Percentiles rank a stretch among this genome's conserved stretches.
Evolutionary conservation across 345 rosid genomes (phyloP).

Genomic region (Brassica napus): DNA sequence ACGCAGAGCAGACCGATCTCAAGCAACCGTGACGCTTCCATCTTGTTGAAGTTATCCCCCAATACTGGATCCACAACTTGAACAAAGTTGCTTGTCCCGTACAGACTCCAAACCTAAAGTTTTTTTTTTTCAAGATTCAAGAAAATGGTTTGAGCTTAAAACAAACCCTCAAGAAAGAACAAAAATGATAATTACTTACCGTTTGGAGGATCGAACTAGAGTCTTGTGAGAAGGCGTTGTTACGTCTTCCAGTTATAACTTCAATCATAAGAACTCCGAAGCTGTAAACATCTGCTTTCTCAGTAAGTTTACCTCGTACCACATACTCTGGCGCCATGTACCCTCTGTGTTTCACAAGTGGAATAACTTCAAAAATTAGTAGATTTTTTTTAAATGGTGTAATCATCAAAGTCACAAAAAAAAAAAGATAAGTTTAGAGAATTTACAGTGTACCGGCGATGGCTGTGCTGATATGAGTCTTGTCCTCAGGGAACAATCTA

Average conservation of each 20-base stretch:
- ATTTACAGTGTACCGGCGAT: slow-evolving; percentile 88
- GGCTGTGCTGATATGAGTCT: slow-evolving; percentile 69
- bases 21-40: slow-evolving; percentile 55
- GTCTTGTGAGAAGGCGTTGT: slow-evolving; percentile 45
- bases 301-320: slow-evolving; percentile 69
- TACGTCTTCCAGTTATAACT: slow-evolving; percentile 61
- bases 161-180: not conserved
- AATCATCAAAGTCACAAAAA: not conserved
- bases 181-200: slow-evolving; percentile 38
- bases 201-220: slow-evolving; percentile 55
- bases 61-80: slow-evolving; percentile 70
- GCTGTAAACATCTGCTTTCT: slow-evolving; percentile 87
- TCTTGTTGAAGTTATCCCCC: slow-evolving; percentile 44
- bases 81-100: slow-evolving; percentile 43
- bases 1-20: slow-evolving; percentile 75
- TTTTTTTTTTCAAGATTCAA: slow-evolving; percentile 20
- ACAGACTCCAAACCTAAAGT: slow-evolving; percentile 60
- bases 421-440: not conserved
- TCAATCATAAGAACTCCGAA: slow-evolving; percentile 80
- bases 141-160: slow-evolving; percentile 4
- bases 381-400: not conserved
- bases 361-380: not conserved
- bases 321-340: slow-evolving; percentile 94
- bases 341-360: slow-evolving; percentile 52
- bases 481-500: slow-evolving; percentile 69